Percentiles rank a stretch among this genome's conserved stretches.
Evolutionary conservation across 169 alveolate genomes (phyloP).

Genomic region (Plasmodium chabaudi): DNA sequence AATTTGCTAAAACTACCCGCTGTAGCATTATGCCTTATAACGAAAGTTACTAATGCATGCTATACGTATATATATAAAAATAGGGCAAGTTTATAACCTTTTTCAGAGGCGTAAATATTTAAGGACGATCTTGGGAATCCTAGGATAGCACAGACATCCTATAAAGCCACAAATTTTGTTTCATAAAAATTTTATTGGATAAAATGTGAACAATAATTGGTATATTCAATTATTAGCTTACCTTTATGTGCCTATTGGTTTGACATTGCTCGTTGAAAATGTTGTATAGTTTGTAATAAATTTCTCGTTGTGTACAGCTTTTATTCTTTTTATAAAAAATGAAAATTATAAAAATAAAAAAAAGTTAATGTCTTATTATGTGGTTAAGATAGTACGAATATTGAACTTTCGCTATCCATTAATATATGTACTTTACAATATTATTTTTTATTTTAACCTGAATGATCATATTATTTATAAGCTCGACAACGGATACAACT

Average conservation of each 20-base stretch:
- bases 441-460: constrained; percentile 6
- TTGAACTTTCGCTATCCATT: no score
- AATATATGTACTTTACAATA: no score
- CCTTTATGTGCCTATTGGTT: constrained; percentile 41
- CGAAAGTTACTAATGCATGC: not conserved
- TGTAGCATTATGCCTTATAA: not conserved
- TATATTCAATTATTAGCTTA: not conserved
- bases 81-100: constrained; percentile 14
- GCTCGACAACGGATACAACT: constrained; percentile 48
- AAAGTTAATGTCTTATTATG: not conserved
- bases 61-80: not conserved
- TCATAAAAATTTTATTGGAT: not conserved
- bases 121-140: constrained; percentile 56
- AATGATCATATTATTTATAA: constrained; percentile 37
- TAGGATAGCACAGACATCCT: constrained; percentile 51
- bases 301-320: constrained; percentile 68
- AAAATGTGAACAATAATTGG: not conserved
- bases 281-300: constrained; percentile 56
- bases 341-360: not conserved
- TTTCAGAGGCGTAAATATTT: constrained; percentile 59
- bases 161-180: not conserved
- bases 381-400: no score
- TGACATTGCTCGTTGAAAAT: constrained; percentile 52
- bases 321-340: constrained; percentile 16
- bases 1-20: not conserved